phyloP scores from a whole-genome alignment of 2,329 filamentous ascomycete genomes.

The Penicillium crustosum region DNA sequence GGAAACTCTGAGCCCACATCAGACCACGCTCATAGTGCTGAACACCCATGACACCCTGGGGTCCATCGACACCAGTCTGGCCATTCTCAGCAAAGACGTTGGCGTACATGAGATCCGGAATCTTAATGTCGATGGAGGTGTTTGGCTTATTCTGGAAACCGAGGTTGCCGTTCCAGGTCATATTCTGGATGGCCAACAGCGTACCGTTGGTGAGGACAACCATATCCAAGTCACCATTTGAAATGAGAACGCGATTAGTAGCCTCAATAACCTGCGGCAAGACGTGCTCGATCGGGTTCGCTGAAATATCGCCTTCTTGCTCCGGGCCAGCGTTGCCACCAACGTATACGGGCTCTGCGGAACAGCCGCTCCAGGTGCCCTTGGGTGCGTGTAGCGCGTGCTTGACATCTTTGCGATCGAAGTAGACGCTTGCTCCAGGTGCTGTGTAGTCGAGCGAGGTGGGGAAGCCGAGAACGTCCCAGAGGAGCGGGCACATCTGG shows the following conservation, averaged over 20 bases:
- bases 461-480: conserved; percentile 69
- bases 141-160: conserved; percentile 70
- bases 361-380: conserved; percentile 36
- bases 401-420: conserved; percentile 70
- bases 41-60: conserved; percentile 66
- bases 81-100: conserved; percentile 54
- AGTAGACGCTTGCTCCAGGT: conserved; percentile 63
- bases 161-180: conserved; percentile 73
- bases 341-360: conserved; percentile 46
- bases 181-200: conserved; percentile 73
- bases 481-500: conserved; percentile 68
- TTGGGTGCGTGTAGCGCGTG: conserved; percentile 63
- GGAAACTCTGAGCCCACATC: conserved; percentile 59
- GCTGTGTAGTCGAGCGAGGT: conserved; percentile 56
- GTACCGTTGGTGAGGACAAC: conserved; percentile 70
- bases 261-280: conserved; percentile 45
- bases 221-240: conserved; percentile 71
- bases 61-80: conserved; percentile 63
- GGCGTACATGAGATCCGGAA: conserved; percentile 58
- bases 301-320: conserved; percentile 41
- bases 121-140: conserved; percentile 39
- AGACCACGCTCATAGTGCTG: conserved; percentile 73
- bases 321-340: conserved; percentile 41
- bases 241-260: conserved; percentile 72
- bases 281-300: conserved; percentile 56